Percentiles rank a stretch among this genome's conserved stretches.
Conservation (phyloP, 495 filamentous ascomycete species). For the Neurospora africana region DNA sequence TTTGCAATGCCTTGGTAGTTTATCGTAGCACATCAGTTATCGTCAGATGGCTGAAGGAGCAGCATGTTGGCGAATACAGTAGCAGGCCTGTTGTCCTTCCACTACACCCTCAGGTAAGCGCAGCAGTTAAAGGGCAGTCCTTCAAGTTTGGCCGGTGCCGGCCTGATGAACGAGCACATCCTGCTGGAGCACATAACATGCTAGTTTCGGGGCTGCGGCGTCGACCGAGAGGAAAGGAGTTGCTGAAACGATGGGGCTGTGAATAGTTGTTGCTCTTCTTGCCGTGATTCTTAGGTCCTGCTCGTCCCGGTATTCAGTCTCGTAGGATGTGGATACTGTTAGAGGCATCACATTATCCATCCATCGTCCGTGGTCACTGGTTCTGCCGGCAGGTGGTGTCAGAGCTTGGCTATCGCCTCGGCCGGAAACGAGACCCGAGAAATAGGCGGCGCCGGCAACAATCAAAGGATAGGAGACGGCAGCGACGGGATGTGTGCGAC, state of each 20-base stretch:
- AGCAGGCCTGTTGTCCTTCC: background rate
- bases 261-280: background rate
- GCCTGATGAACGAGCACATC: background rate
- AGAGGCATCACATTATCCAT: background rate
- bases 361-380: background rate
- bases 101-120: background rate
- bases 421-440: background rate
- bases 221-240: background rate
- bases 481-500: background rate
- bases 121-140: background rate
- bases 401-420: background rate
- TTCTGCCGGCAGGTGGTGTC: background rate
- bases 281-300: background rate
- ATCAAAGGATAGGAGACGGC: background rate
- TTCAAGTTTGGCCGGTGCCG: background rate
- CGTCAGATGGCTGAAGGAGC: background rate
- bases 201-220: background rate
- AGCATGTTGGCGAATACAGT: background rate
- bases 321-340: background rate
- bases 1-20: background rate
- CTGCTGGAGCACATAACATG: background rate
- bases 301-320: background rate
- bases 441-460: background rate
- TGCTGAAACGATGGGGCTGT: background rate
- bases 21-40: background rate